Conservation (phyloP, 495 filamentous ascomycete genomes). For the Lepraria neglecta region DNA sequence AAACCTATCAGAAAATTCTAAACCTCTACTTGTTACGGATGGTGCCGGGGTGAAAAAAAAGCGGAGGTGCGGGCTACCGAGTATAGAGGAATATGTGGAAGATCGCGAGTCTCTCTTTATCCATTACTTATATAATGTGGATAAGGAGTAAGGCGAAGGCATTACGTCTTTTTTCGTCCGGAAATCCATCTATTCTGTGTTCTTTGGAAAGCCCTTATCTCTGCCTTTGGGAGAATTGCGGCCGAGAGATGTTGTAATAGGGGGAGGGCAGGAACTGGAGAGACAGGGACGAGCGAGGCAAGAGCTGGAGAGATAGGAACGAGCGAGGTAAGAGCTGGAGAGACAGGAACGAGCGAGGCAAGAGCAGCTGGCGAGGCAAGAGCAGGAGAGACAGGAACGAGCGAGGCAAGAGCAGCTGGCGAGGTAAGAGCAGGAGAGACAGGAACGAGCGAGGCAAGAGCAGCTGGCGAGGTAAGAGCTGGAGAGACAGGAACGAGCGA, state of each 20-base stretch:
- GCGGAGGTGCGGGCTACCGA: slow-evolving; percentile 20
- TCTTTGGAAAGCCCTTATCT: slow-evolving; percentile 20
- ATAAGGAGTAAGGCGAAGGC: slow-evolving; percentile 18
- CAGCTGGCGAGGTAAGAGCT: no score
- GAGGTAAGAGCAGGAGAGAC: no score
- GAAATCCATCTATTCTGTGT: slow-evolving; percentile 23
- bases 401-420: no score
- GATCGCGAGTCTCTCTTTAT: slow-evolving; percentile 15
- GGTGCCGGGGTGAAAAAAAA: slow-evolving; percentile 12
- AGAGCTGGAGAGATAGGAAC: no score
- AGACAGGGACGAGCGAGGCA: no score
- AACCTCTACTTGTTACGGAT: slow-evolving; percentile 21
- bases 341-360: no score
- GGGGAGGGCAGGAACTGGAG: not conserved
- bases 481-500: no score
- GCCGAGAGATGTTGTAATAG: slow-evolving; percentile 3
- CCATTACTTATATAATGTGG: slow-evolving; percentile 17
- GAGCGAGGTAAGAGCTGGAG: not conserved
- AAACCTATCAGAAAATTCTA: slow-evolving; percentile 1
- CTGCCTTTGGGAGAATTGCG: slow-evolving; percentile 11
- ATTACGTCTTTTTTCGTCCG: slow-evolving; percentile 25
- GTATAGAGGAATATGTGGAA: slow-evolving; percentile 9
- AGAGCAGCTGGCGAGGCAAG: no score
- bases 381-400: no score
- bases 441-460: no score